phyloP scores from a whole-genome alignment of 2,329 filamentous ascomycete genomes.

The Fusarium mexicanum region DNA sequence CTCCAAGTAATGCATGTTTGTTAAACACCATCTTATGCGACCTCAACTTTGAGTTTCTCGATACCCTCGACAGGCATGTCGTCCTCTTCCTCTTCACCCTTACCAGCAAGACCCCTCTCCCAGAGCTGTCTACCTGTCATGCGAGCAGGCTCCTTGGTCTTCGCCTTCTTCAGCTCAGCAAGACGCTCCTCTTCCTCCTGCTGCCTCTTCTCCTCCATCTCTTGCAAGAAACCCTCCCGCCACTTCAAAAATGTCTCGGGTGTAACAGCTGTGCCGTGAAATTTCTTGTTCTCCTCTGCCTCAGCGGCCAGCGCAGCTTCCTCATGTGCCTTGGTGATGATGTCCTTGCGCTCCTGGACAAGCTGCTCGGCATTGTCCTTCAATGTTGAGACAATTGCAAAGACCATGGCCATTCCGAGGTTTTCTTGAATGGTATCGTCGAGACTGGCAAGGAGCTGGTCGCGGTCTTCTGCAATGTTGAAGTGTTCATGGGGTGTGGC shows the following conservation, averaged over 20 bases:
- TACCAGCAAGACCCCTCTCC: conserved; percentile 77
- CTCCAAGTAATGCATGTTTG: conserved; percentile 41
- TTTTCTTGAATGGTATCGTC: conserved; percentile 87
- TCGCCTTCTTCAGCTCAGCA: conserved; percentile 84
- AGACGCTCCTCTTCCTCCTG: conserved; percentile 78
- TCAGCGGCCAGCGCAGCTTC: conserved; percentile 70
- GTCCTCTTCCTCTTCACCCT: conserved; percentile 73
- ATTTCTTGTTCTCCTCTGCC: conserved; percentile 95
- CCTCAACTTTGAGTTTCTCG: conserved; percentile 77
- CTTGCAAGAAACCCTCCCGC: conserved; percentile 79
- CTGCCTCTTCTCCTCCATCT: conserved; percentile 79
- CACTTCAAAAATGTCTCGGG: conserved; percentile 85
- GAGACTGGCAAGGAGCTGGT: conserved; percentile 75
- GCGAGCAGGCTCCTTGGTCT: conserved; percentile 76
- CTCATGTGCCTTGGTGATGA: conserved; percentile 66
- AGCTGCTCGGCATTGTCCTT: conserved; percentile 93
- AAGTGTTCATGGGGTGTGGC: conserved; percentile 75
- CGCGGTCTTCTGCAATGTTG: conserved; percentile 82
- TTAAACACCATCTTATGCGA: conserved; percentile 39
- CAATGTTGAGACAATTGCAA: conserved; percentile 85
- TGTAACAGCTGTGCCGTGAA: conserved; percentile 91
- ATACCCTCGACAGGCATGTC: conserved; percentile 70
- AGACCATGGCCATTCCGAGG: conserved; percentile 97
- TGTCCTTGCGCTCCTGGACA: conserved; percentile 76
- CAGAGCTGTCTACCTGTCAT: conserved; percentile 80